Base-by-base conservation (phyloP, 164 flowering plant species). In the Saururus chinensis region DNA sequence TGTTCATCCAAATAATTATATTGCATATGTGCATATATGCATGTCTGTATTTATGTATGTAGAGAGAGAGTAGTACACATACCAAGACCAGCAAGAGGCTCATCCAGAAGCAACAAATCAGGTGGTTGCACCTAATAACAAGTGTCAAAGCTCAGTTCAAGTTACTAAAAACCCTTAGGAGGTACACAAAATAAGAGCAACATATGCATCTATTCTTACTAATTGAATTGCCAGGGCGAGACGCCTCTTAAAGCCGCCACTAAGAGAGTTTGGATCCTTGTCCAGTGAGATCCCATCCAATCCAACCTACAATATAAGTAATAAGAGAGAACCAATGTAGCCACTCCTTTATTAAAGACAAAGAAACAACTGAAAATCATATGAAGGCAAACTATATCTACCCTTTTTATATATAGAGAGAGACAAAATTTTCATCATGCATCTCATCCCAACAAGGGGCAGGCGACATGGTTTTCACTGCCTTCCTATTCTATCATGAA, bases 81-180 rank as follows among this genome's bases (percentile, higher is more conserved):
- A 95, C 99, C 99, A 72, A 95, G 96, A 66, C 99, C 99, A 69
- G 99, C 99, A 71, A 95, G 98, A 70, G 99, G 99, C 76, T 95
- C 99, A 70, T 95, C 99, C 76, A 95, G 64, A 65, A 95, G 78
- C 76, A 95, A 74, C 60, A 95, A 70, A 61, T 91, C 93, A 59
- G 98, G 99, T 65, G 73, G 75, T 77, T 82, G 88, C 12, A 89
- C 93, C 99, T 95, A 81, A 70, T 68, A 60, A 70, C n/a, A 60
- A 22, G 8, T 14, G 5, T 55, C 37, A 30, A 30, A 42, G 17
- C 49, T 42, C 49, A 42, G 14, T 14, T 37, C 25, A 49, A 48
- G 0, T 23, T 21, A 42, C 41, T n/a, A n/a, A n/a, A 12, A 60
- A 48, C 17, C 21, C 10, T 26, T 23, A 23, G 8, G 5, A 22